Conservation (phyloP, 2,329 filamentous ascomycete genomes). For the Sordariomycetes sp. region DNA sequence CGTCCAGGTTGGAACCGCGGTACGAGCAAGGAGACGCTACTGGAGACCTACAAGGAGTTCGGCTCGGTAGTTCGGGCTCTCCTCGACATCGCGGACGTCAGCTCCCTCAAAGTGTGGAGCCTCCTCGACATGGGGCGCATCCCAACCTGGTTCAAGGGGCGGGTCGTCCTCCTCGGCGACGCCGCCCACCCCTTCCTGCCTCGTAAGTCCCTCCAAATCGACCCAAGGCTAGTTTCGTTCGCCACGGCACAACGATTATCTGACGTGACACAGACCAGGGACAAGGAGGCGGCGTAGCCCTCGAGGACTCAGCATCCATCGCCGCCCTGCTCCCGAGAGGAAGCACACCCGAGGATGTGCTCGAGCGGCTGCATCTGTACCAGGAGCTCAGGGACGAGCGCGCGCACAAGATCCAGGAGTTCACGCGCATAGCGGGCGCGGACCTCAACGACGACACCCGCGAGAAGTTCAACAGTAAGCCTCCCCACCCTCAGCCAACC, state of each 20-base stretch:
- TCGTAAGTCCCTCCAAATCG: neutral
- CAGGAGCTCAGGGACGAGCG: constrained; percentile 46
- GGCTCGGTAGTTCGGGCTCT: constrained; percentile 25
- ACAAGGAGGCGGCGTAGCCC: constrained; percentile 46
- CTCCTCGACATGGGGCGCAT: constrained; percentile 52
- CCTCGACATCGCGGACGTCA: constrained; percentile 28
- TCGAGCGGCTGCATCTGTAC: constrained; percentile 47
- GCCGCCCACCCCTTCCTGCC: constrained; percentile 60
- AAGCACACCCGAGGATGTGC: constrained; percentile 31
- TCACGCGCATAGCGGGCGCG: constrained; percentile 38
- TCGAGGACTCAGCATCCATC: constrained; percentile 55
- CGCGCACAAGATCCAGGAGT: constrained; percentile 46
- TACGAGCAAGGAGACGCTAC: constrained; percentile 22
- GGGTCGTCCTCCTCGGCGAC: constrained; percentile 51
- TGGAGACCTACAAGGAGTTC: constrained; percentile 29
- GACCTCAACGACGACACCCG: constrained; percentile 28
- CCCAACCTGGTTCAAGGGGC: constrained; percentile 40
- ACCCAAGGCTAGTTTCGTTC: too few species aligned
- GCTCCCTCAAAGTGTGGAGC: constrained; percentile 43
- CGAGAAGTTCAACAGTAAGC: constrained; percentile 27
- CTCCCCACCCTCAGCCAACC: neutral
- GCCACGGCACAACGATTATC: neutral
- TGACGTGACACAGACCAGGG: constrained; percentile 9
- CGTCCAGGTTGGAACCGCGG: constrained; percentile 25
- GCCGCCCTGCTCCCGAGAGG: constrained; percentile 41